Evolutionary conservation across 139 green algal genomes (phyloP).

Genomic region (Auxenochlorella pyrenoidosa): DNA sequence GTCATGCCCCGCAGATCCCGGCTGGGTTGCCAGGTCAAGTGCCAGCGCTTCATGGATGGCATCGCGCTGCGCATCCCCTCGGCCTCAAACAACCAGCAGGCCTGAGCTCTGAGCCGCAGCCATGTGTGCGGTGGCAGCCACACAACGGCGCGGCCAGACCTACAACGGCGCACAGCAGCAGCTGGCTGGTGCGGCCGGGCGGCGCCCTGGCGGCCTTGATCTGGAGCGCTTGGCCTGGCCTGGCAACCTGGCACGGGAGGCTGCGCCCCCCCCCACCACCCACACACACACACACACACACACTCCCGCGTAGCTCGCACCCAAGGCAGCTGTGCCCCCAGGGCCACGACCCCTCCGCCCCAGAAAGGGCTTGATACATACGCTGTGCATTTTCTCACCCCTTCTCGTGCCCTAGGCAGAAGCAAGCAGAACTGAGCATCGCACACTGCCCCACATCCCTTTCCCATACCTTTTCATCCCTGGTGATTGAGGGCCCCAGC

Average conservation of each 20-base stretch:
- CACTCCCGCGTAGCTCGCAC: not conserved
- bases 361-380: not conserved
- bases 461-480: not conserved
- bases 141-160: not conserved
- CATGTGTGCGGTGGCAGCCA: not conserved
- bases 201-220: not conserved
- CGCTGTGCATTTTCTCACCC: not conserved
- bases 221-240: not conserved
- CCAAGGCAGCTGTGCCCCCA: no score
- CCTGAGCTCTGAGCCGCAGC: not conserved
- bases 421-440: not conserved
- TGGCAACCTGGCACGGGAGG: slow-evolving; percentile 13
- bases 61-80: slow-evolving; percentile 27
- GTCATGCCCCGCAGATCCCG: slow-evolving; percentile 3
- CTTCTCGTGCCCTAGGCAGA: not conserved
- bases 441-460: not conserved
- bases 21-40: slow-evolving; percentile 38
- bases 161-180: not conserved
- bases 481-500: no score
- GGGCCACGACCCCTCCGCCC: not conserved
- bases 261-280: no score
- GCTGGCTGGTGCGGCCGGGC: not conserved
- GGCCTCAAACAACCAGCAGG: slow-evolving; percentile 8
- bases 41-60: slow-evolving; percentile 23
- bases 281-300: not conserved